Evolutionary conservation across 2,329 filamentous ascomycete species (phyloP).

Genomic region (Alternaria viburni): DNA sequence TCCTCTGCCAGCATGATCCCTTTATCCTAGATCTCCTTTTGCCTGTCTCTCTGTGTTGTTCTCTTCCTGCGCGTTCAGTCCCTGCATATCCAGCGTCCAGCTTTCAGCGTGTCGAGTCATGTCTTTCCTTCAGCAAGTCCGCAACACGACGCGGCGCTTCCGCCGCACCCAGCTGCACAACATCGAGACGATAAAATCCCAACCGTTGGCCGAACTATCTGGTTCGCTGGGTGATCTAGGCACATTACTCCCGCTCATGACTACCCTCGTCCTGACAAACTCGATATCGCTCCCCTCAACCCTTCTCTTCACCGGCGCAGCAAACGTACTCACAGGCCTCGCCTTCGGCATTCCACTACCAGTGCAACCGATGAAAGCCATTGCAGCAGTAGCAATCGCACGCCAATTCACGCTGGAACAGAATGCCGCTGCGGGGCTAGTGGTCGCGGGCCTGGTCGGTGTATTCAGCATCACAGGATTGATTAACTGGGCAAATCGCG

Average conservation of each 20-base stretch:
- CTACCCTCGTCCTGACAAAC: slow-evolving; percentile 77
- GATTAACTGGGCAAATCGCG: slow-evolving; percentile 73
- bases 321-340: slow-evolving; percentile 82
- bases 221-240: slow-evolving; percentile 89
- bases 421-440: slow-evolving; percentile 82
- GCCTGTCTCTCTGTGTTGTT: not conserved
- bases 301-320: slow-evolving; percentile 84
- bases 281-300: slow-evolving; percentile 85
- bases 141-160: slow-evolving; percentile 37
- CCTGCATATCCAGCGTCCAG: not conserved
- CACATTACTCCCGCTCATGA: slow-evolving; percentile 86
- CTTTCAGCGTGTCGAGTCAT: slow-evolving; percentile 13
- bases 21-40: not conserved
- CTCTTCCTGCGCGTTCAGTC: not conserved
- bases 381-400: slow-evolving; percentile 86
- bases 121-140: slow-evolving; percentile 10
- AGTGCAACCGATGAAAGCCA: slow-evolving; percentile 89
- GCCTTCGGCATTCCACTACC: slow-evolving; percentile 88
- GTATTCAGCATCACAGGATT: slow-evolving; percentile 80
- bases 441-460: slow-evolving; percentile 75
- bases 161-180: slow-evolving; percentile 55
- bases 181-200: slow-evolving; percentile 60
- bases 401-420: slow-evolving; percentile 69
- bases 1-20: not conserved
- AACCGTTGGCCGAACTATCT: slow-evolving; percentile 78